phyloP scores from a whole-genome alignment of 164 flowering plant genomes.

The Vitis riparia region DNA sequence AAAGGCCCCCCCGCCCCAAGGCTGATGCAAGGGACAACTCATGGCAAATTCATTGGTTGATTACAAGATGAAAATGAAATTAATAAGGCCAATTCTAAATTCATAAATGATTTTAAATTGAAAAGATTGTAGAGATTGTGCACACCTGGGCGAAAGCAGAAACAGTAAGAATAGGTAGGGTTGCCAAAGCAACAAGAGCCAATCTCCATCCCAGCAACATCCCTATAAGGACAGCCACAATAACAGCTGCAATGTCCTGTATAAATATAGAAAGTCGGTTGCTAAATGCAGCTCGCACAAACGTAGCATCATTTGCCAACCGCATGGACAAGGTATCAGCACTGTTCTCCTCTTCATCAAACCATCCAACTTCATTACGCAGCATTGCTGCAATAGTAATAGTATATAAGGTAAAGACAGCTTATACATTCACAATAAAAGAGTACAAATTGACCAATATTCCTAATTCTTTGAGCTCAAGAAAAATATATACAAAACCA shows the following conservation, averaged over 20 bases:
- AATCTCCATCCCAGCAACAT: constrained; percentile 85
- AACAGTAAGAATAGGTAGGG: constrained; percentile 75
- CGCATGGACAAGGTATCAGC: constrained; percentile 95
- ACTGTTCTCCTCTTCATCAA: constrained; percentile 96
- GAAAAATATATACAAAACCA: not conserved
- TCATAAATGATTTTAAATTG: not conserved
- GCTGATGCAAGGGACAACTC: no score
- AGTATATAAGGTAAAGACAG: not conserved
- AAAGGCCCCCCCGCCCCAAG: not conserved
- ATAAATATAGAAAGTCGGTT: constrained; percentile 92
- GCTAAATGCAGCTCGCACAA: constrained; percentile 98
- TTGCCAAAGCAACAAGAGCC: constrained; percentile 92
- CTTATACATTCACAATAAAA: not conserved
- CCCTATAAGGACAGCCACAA: constrained; percentile 87
- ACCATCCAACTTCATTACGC: constrained; percentile 97
- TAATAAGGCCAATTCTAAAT: not conserved
- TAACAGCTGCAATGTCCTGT: constrained; percentile 87
- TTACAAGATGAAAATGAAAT: no score
- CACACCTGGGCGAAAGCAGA: constrained; percentile 96
- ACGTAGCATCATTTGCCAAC: constrained; percentile 97
- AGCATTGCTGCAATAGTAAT: constrained; percentile 69
- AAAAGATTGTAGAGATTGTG: not conserved
- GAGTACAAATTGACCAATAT: not conserved
- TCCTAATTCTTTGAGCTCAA: not conserved
- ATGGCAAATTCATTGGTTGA: no score